These are phyloP conservation scores for Mucor indicus DNA, from an alignment of 371 early-diverging fungal species.

Conservation along the genomic window DNA sequence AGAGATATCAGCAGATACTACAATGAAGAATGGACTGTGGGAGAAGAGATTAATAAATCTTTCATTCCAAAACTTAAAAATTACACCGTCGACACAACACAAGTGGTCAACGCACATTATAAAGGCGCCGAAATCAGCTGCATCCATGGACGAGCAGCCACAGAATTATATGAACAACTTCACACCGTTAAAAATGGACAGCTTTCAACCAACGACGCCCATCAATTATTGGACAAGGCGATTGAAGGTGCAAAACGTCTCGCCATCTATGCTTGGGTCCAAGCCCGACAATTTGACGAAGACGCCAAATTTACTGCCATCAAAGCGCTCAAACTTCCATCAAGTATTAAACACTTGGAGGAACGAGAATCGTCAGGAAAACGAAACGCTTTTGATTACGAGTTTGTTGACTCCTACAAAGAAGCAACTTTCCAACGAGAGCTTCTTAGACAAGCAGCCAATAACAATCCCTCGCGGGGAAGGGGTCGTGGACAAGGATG, in stretches of 20 bases:
- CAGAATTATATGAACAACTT: constrained; percentile 6
- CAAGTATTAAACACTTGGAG: constrained; percentile 15
- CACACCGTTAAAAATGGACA: background rate
- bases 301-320: constrained; percentile 6
- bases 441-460: constrained; percentile 1
- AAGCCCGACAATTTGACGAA: constrained; percentile 4
- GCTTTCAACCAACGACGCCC: background rate
- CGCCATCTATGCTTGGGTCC: background rate
- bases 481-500: constrained; percentile 5
- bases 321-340: constrained; percentile 7
- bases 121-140: constrained; percentile 8
- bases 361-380: background rate
- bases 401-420: constrained; percentile 2
- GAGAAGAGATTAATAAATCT: constrained; percentile 9
- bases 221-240: background rate
- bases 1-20: background rate
- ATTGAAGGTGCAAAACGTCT: constrained; percentile 1
- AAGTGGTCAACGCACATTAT: constrained; percentile 5
- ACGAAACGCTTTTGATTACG: constrained; percentile 1
- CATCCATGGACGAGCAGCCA: constrained; percentile 5
- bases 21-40: constrained; percentile 10
- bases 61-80: constrained; percentile 8
- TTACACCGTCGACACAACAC: constrained; percentile 6
- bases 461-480: background rate
- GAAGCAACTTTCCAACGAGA: constrained; percentile 5